Evolutionary conservation across 148 eudicot species (phyloP).

Genomic region (Chenopodium berlandieri): DNA sequence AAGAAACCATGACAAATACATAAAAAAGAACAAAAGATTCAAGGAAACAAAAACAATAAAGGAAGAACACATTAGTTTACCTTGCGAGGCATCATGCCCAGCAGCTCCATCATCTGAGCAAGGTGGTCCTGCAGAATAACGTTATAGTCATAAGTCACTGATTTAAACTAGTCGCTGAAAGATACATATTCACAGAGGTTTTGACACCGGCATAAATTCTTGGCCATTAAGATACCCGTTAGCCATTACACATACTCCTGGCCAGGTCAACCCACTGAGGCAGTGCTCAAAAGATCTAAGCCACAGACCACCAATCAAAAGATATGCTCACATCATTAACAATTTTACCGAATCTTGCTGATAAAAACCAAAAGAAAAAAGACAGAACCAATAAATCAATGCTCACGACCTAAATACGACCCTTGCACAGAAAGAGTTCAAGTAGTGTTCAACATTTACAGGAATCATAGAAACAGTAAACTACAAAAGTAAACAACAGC

Average conservation of each 20-base stretch:
- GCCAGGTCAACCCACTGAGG: neutral
- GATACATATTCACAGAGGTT: neutral
- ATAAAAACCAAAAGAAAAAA: neutral
- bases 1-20: neutral
- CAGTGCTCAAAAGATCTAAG: neutral
- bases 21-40: neutral
- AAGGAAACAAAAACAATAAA: neutral
- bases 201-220: neutral
- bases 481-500: neutral
- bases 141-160: constrained; percentile 6
- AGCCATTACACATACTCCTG: neutral
- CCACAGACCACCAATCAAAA: constrained; percentile 2
- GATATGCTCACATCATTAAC: neutral
- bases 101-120: constrained; percentile 97
- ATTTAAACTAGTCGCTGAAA: neutral
- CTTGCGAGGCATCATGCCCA: constrained; percentile 95
- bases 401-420: neutral
- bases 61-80: constrained; percentile 32
- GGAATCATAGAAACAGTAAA: neutral
- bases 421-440: neutral
- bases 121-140: constrained; percentile 68
- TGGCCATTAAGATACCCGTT: neutral
- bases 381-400: neutral
- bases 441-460: neutral
- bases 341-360: neutral